Evolutionary conservation across 2,329 filamentous ascomycete genomes (phyloP), one percentile per base, ranked within the genome.

Genomic region (Fusarium guadeloupense): DNA sequence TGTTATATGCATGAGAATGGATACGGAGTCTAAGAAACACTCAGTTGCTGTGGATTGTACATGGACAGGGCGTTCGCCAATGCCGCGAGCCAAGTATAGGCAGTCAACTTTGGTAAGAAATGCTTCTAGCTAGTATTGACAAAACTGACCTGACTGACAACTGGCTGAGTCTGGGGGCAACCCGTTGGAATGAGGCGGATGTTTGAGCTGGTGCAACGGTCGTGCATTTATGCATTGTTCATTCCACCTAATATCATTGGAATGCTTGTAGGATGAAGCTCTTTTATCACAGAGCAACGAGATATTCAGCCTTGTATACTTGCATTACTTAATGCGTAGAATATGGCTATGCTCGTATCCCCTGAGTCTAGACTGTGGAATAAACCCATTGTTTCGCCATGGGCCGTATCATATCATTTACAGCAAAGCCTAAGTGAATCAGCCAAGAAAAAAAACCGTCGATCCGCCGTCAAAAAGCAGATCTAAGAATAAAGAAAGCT

Each of bases 391-490:
- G 6, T 20, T 20, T 28, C 14, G 38, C 9, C 34, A 52, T 31
- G 33, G 46, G 34, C 42, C 34, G 30, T 38, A 34, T 54, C 55
- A 54, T 38, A 19, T 30, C 54, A 53, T 38, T 44, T 52, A 33
- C 45, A 37, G 38, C 5, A 38, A 52, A 38, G 34, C 40, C 49
- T n/a, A 35, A 35, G 61, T 64, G 50, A 54, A 42, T 25, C 37
- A 21, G 9, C 34, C 13, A 16, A 41, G 19, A 12, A 40, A 53
- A n/a, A 57, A 28, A 50, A 41, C 40, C 37, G 54, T 46, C 62
- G 62, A 66, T 66, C 62, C 23, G 35, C 39, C 45, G 28, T 56
- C 51, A 26, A 60, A 66, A 64, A 40, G 47, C 59, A 64, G 62
- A 66, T 66, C 62, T 40, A 39, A 41, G 43, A 54, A 41, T 46